phyloP scores from a whole-genome alignment of 2,329 filamentous ascomycete genomes.

The Grosmannia serpens region DNA sequence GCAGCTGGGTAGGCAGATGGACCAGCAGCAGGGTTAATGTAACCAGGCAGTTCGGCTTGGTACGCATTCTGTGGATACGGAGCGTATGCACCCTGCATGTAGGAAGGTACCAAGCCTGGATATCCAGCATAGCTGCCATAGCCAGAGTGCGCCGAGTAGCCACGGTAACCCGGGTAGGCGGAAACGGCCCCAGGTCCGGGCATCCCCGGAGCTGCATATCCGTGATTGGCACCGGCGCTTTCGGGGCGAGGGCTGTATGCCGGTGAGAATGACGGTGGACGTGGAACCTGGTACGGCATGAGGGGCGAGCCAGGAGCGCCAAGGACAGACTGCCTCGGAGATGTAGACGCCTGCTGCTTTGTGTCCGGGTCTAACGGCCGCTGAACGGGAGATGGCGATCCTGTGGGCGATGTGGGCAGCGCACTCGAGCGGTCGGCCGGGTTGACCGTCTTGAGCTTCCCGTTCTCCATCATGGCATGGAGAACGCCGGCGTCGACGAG shows the following conservation, averaged over 20 bases:
- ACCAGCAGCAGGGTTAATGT: not conserved
- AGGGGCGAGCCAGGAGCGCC: conserved; percentile 1
- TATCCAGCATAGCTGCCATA: conserved; percentile 6
- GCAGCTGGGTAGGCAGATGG: not conserved
- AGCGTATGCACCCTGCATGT: conserved; percentile 3
- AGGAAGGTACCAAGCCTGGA: conserved; percentile 12
- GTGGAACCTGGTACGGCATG: conserved; percentile 28
- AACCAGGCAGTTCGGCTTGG: conserved; percentile 28
- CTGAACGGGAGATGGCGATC: conserved; percentile 12
- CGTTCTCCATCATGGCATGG: conserved; percentile 56
- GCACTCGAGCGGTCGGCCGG: conserved; percentile 36
- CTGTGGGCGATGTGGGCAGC: conserved; percentile 7
- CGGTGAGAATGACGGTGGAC: conserved; percentile 24
- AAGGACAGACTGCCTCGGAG: conserved; percentile 9
- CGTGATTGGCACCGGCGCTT: conserved; percentile 19
- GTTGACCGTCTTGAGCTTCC: conserved; percentile 48
- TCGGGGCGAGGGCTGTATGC: conserved; percentile 16
- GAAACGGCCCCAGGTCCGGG: not conserved
- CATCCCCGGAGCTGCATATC: conserved; percentile 5
- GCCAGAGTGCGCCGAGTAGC: not conserved
- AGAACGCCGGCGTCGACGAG: conserved; percentile 54
- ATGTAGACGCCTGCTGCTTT: conserved; percentile 9
- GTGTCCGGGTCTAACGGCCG: not conserved
- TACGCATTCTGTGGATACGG: conserved; percentile 5
- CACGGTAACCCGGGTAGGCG: conserved; percentile 1